Evolutionary conservation across 495 filamentous ascomycete genomes (phyloP), one percentile per base, ranked within the genome.

Genomic region (Recurvomyces mirabilis): DNA sequence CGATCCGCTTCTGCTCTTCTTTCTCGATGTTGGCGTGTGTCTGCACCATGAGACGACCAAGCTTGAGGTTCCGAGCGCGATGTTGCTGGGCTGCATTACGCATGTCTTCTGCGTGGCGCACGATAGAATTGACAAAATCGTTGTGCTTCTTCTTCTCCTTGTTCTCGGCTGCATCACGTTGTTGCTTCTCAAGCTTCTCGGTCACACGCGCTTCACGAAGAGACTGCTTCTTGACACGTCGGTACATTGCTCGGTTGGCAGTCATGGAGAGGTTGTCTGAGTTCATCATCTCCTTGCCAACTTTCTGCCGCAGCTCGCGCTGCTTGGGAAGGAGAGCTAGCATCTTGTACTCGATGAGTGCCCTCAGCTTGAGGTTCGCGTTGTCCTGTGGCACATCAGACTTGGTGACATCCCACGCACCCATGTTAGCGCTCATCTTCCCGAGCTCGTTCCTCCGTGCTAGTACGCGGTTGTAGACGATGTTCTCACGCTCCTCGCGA

Each of bases 141-240:
- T 72, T 73, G 56, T 96, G 93, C 69, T 91, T 95, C 74, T 91
- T 84, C 74, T 89, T 89, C 66, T 98, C 93, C 31, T 87, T 78
- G 24, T 77, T 81, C 65, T 95, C 91, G 31, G 91, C 81, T 43
- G 87, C 87, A 62, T 95, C 88, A 38, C 91, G 82, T 59, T 96
- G 93, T 60, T 96, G 87, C 67, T 96, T 96, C 73, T 98, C 91
- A 1, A 98, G 73, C 59, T 93, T 95, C 71, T 98, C 91, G 2
- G 91, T 98, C 53, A 95, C 87, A 25, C 91, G 80, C 25, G 91
- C 93, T 62, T 98, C 91, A n/a, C 88, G 79, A 38, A 95, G 68
- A 19, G 82, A 87, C 56, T 94, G 88, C 63, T 93, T 94, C 79
- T 96, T 98, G 69, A 89, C 86, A 17, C 89, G 79, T 19, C 91